These are phyloP conservation scores for Termitomyces sp. DNA, from an alignment of 1,284 basidiomycete genomes.

Conservation along the genomic window DNA sequence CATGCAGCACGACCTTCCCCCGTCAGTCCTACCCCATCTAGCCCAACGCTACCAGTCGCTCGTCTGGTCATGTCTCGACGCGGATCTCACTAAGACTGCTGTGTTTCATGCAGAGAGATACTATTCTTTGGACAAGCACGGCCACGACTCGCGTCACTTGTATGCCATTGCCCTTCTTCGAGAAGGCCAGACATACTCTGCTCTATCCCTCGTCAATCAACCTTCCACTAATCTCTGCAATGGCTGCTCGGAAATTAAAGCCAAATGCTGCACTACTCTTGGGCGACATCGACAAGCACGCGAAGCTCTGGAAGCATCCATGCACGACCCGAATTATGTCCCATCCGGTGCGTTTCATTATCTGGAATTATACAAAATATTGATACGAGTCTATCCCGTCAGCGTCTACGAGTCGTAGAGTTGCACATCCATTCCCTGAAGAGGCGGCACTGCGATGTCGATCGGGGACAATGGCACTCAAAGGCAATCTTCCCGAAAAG, in stretches of 20 bases:
- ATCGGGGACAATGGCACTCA: conserved; percentile 65
- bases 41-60: conserved; percentile 62
- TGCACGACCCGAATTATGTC: conserved; percentile 46
- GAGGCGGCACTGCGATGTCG: conserved; percentile 65
- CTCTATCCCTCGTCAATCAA: conserved; percentile 64
- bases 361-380: conserved; percentile 13
- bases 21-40: conserved; percentile 47
- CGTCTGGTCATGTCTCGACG: conserved; percentile 75
- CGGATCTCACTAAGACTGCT: conserved; percentile 68
- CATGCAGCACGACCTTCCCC: conserved; percentile 43
- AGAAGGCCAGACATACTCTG: conserved; percentile 73
- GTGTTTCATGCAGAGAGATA: conserved; percentile 81
- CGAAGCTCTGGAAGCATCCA: conserved; percentile 61
- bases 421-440: conserved; percentile 54
- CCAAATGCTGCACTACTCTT: conserved; percentile 69
- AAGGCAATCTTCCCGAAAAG: conserved; percentile 69
- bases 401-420: conserved; percentile 50
- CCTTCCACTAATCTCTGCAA: conserved; percentile 56
- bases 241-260: conserved; percentile 76
- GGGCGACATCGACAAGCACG: conserved; percentile 69
- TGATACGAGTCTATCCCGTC: conserved; percentile 18
- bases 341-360: conserved; percentile 46
- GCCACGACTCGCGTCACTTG: conserved; percentile 81
- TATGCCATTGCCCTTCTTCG: conserved; percentile 76
- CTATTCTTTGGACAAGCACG: conserved; percentile 57